These are phyloP conservation scores for Trypethelium eluteriae DNA, from an alignment of 495 filamentous ascomycete genomes.

Conservation along the genomic window DNA sequence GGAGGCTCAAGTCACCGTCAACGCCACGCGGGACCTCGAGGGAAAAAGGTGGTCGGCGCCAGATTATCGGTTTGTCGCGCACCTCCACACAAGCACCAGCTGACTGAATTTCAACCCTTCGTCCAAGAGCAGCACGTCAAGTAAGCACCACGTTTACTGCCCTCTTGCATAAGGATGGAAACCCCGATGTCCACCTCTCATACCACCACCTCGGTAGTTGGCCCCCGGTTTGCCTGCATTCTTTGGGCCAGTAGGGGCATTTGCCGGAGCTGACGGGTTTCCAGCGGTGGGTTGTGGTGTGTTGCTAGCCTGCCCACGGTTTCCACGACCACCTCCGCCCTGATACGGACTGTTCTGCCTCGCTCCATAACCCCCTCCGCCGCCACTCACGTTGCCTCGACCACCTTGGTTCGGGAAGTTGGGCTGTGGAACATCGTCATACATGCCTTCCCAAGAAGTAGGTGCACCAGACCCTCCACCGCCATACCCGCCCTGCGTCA, in stretches of 20 bases:
- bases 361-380: slow-evolving; percentile 18
- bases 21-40: neutral
- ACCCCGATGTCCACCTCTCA: slow-evolving; percentile 58
- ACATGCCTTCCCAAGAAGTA: slow-evolving; percentile 98
- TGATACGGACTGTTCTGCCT: slow-evolving; percentile 17
- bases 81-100: no score
- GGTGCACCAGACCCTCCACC: slow-evolving; percentile 43
- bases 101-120: no score
- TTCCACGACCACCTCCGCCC: slow-evolving; percentile 25
- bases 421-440: slow-evolving; percentile 92
- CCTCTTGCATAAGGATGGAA: slow-evolving; percentile 71
- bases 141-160: neutral
- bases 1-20: neutral
- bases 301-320: slow-evolving; percentile 39
- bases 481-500: slow-evolving; percentile 30
- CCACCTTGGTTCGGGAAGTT: slow-evolving; percentile 45
- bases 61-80: neutral
- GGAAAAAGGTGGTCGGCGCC: neutral
- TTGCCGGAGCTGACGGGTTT: slow-evolving; percentile 74
- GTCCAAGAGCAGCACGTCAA: neutral
- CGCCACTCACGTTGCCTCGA: slow-evolving; percentile 43
- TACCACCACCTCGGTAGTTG: slow-evolving; percentile 89
- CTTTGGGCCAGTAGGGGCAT: slow-evolving; percentile 92
- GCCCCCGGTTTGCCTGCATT: slow-evolving; percentile 90
- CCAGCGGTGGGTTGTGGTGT: slow-evolving; percentile 18